Evolutionary conservation across 495 filamentous ascomycete species (phyloP).

Genomic region (Barbatosphaeria neglecta): DNA sequence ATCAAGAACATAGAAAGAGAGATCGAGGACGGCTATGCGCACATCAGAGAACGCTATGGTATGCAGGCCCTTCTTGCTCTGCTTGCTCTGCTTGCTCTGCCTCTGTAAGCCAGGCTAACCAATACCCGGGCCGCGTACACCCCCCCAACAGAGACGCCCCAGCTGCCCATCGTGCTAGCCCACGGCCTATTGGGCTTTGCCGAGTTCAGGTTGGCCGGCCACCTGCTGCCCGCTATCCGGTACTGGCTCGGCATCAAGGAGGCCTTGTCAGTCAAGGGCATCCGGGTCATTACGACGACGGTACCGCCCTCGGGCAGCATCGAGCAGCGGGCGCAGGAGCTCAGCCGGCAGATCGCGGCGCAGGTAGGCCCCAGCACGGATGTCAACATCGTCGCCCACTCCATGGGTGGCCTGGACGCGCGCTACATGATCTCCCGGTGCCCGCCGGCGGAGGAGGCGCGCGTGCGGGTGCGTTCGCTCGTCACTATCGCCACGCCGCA

Average conservation of each 20-base stretch:
- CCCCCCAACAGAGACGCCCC: constrained; percentile 49
- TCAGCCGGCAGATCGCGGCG: not conserved
- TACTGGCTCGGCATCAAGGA: constrained; percentile 93
- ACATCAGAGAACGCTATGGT: constrained; percentile 62
- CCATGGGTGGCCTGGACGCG: constrained; percentile 60
- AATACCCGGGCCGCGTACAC: no score
- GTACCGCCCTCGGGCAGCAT: constrained; percentile 75
- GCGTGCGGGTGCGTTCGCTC: constrained; percentile 50
- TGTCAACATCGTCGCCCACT: constrained; percentile 74
- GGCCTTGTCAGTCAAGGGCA: constrained; percentile 67
- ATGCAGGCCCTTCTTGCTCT: no score
- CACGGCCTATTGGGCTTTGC: constrained; percentile 91
- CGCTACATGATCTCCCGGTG: not conserved
- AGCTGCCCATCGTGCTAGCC: constrained; percentile 68
- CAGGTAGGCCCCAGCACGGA: constrained; percentile 36
- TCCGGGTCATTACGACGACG: constrained; percentile 54
- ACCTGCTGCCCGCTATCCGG: constrained; percentile 60
- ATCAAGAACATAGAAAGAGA: constrained; percentile 41
- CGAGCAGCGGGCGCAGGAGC: constrained; percentile 57
- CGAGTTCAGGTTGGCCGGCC: constrained; percentile 62
- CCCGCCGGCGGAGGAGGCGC: no score
- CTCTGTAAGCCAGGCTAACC: not conserved
- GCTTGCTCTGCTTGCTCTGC: not conserved
- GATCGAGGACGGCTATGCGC: constrained; percentile 70
- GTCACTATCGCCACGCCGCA: constrained; percentile 88